Conservation (phyloP, 352 stramenopile genomes). For the Pythium brachiatum region DNA sequence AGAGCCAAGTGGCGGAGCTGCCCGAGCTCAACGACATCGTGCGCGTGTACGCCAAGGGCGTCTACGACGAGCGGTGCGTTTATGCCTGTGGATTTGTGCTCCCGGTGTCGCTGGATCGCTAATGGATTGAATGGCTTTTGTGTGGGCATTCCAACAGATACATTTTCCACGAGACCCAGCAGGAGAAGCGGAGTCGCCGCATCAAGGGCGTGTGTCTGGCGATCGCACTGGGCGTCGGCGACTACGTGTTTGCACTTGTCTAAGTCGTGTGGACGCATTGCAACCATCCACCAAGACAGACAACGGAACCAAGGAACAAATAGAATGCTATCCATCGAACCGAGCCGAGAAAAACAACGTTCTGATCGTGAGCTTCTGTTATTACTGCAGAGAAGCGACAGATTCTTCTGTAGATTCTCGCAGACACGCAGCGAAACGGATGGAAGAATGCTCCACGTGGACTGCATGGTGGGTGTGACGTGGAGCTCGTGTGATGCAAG, state of each 20-base stretch:
- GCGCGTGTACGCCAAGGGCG: conserved; percentile 64
- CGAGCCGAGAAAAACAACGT: neutral
- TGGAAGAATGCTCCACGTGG: no score
- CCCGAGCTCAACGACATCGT: conserved; percentile 59
- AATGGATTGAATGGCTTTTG: neutral
- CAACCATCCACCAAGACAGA: neutral
- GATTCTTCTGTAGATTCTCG: no score
- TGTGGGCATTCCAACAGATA: conserved; percentile 31
- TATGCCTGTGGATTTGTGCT: neutral
- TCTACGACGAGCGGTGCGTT: conserved; percentile 60
- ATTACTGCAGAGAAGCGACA: no score
- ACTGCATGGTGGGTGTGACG: neutral
- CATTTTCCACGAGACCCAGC: conserved; percentile 52
- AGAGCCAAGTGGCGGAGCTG: conserved; percentile 58
- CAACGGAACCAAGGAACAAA: neutral
- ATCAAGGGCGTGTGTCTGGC: conserved; percentile 54
- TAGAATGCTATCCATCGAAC: neutral
- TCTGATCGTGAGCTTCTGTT: no score
- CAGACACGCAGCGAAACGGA: no score
- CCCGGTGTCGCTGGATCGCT: neutral
- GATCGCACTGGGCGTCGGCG: conserved; percentile 43
- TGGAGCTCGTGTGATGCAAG: neutral
- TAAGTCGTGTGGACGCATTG: conserved; percentile 1
- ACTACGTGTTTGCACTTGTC: conserved; percentile 40
- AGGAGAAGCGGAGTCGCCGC: conserved; percentile 50